Percentiles rank a stretch among this genome's conserved stretches.
These are phyloP conservation scores for Saccharum hybrid DNA, from an alignment of 202 grass and related monocot genomes.

Conservation along the genomic window DNA sequence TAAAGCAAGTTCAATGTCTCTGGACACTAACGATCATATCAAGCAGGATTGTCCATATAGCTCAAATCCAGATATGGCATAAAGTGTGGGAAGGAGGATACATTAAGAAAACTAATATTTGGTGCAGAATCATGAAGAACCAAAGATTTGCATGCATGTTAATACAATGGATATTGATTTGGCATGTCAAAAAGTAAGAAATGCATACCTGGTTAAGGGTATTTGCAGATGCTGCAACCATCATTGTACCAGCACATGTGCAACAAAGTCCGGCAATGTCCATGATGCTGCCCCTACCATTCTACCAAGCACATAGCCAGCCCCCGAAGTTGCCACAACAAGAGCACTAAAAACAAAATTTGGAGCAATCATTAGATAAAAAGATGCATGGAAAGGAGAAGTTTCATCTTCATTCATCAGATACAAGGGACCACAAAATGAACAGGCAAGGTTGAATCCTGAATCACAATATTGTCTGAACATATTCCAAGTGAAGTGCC, in stretches of 20 bases:
- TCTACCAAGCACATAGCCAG: slow-evolving; percentile 82
- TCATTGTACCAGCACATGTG: slow-evolving; percentile 96
- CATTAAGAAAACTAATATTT: too few species aligned
- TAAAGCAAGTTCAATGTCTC: too few species aligned
- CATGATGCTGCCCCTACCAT: slow-evolving; percentile 26
- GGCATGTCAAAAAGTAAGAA: slow-evolving; percentile 24
- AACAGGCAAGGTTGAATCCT: not conserved
- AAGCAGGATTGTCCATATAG: too few species aligned
- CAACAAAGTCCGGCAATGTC: slow-evolving; percentile 77
- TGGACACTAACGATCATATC: too few species aligned
- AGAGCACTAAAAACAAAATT: slow-evolving; percentile 63
- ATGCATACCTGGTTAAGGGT: slow-evolving; percentile 76
- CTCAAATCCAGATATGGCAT: too few species aligned
- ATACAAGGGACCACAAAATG: not conserved
- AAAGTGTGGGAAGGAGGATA: too few species aligned
- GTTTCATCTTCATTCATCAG: not conserved
- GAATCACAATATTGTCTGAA: slow-evolving; percentile 24
- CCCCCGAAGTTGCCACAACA: slow-evolving; percentile 88
- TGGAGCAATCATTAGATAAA: not conserved
- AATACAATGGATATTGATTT: slow-evolving; percentile 28
- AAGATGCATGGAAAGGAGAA: not conserved
- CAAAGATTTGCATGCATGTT: not conserved
- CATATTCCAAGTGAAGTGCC: not conserved
- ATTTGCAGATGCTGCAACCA: slow-evolving; percentile 96
- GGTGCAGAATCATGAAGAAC: slow-evolving; percentile 7